These are phyloP conservation scores for Talaromyces verruculosus DNA, from an alignment of 2,329 filamentous ascomycete genomes.

Conservation along the genomic window DNA sequence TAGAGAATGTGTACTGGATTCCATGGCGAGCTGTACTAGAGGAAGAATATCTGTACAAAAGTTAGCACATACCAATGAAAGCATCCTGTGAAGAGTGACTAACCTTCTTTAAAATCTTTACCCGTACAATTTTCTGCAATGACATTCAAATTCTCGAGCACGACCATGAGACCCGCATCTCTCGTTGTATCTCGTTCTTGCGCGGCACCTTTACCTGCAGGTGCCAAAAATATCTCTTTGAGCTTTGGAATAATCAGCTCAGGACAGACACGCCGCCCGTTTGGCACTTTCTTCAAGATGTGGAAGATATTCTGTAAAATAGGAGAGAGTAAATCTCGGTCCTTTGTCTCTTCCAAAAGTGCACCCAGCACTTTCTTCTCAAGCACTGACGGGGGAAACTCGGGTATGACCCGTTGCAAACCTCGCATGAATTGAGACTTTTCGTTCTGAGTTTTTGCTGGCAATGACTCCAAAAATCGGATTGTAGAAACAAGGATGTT, in stretches of 20 bases:
- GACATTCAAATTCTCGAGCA: slow-evolving; percentile 77
- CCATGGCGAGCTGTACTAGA: slow-evolving; percentile 77
- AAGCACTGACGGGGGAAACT: slow-evolving; percentile 89
- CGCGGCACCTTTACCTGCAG: slow-evolving; percentile 47
- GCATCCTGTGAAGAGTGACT: slow-evolving; percentile 32
- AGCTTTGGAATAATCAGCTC: slow-evolving; percentile 84
- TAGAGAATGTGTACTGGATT: slow-evolving; percentile 83
- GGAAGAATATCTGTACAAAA: slow-evolving; percentile 72
- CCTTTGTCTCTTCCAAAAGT: slow-evolving; percentile 88
- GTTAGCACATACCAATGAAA: slow-evolving; percentile 26
- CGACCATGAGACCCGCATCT: slow-evolving; percentile 87
- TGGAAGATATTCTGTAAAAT: slow-evolving; percentile 92
- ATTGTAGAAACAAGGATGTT: slow-evolving; percentile 96
- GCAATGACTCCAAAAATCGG: slow-evolving; percentile 86
- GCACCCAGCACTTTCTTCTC: slow-evolving; percentile 92
- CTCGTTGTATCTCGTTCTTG: slow-evolving; percentile 75
- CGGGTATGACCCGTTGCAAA: slow-evolving; percentile 78
- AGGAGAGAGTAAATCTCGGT: slow-evolving; percentile 78
- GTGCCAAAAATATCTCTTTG: slow-evolving; percentile 74
- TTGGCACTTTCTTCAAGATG: slow-evolving; percentile 76
- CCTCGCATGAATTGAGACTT: slow-evolving; percentile 91
- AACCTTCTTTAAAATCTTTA: slow-evolving; percentile 92
- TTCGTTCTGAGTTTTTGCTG: slow-evolving; percentile 86
- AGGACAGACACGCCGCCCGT: slow-evolving; percentile 73
- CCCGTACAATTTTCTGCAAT: slow-evolving; percentile 80